Percentiles rank a stretch among this genome's conserved stretches.
phyloP scores from a whole-genome alignment of 1,139 yeast genomes.

The Hansenula lynferdii region DNA sequence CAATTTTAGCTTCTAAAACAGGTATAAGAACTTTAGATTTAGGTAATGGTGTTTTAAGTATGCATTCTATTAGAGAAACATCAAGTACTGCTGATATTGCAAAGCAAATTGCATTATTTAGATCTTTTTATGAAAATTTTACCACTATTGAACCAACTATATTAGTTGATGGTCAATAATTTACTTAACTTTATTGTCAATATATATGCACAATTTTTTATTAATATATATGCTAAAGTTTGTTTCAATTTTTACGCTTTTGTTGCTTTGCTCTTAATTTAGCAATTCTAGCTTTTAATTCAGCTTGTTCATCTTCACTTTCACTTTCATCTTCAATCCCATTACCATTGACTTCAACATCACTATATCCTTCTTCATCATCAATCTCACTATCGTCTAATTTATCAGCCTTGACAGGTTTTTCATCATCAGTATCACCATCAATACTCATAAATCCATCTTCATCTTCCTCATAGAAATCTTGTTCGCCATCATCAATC shows the following conservation, averaged over 20 bases:
- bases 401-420: neutral
- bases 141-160: slow-evolving; percentile 29
- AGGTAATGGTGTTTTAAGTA: slow-evolving; percentile 91
- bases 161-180: slow-evolving; percentile 23
- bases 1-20: slow-evolving; percentile 80
- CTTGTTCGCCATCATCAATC: slow-evolving; percentile 33
- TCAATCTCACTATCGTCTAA: slow-evolving; percentile 21
- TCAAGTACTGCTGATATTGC: slow-evolving; percentile 78
- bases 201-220: neutral
- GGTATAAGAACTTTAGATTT: slow-evolving; percentile 89
- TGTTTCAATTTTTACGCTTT: slow-evolving; percentile 6
- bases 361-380: slow-evolving; percentile 23
- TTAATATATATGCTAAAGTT: too few species aligned
- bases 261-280: slow-evolving; percentile 19
- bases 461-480: slow-evolving; percentile 27
- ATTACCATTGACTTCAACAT: slow-evolving; percentile 20
- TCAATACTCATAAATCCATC: slow-evolving; percentile 26
- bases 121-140: slow-evolving; percentile 52
- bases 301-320: slow-evolving; percentile 22
- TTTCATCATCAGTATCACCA: slow-evolving; percentile 8
- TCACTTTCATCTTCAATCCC: slow-evolving; percentile 9
- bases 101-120: slow-evolving; percentile 56
- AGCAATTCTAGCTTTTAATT: slow-evolving; percentile 17
- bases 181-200: too few species aligned
- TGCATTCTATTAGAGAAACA: slow-evolving; percentile 96